A percentile compares a stretch with the other conserved stretches of the same genome.
Conservation (phyloP, 2,329 filamentous ascomycete genomes). For the Cylindrodendrum hubeiense region DNA sequence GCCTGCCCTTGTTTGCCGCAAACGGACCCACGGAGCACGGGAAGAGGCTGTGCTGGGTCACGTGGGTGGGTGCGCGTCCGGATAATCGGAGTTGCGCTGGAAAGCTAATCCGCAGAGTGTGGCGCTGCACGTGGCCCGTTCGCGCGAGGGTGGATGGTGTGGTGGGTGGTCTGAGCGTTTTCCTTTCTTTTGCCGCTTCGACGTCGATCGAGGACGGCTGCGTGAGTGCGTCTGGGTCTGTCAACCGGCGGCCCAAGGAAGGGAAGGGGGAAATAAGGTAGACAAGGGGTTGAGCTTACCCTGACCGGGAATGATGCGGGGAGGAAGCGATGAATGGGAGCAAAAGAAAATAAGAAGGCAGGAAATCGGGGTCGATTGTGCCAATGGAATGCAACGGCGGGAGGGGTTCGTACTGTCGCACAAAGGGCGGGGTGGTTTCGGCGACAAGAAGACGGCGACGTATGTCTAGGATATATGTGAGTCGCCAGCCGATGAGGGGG, state of each 20-base stretch:
- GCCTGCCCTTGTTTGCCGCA: constrained; percentile 27
- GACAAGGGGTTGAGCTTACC: background rate
- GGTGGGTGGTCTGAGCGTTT: background rate
- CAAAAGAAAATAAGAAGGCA: constrained; percentile 7
- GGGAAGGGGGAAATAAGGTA: background rate
- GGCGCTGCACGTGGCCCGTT: constrained; percentile 19
- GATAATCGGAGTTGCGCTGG: constrained; percentile 7
- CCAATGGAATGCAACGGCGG: constrained; percentile 17
- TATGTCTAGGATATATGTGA: constrained; percentile 18
- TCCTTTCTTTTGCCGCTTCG: background rate
- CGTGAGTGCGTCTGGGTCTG: background rate
- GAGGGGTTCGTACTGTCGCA: constrained; percentile 10
- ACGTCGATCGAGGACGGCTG: constrained; percentile 1
- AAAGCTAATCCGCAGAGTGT: constrained; percentile 12
- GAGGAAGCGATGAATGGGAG: background rate
- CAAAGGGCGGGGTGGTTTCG: constrained; percentile 9
- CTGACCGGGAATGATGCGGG: background rate
- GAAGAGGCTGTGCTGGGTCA: constrained; percentile 24
- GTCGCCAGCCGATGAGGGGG: background rate
- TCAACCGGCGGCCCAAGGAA: background rate
- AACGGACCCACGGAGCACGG: constrained; percentile 33
- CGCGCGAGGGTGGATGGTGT: constrained; percentile 8
- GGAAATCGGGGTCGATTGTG: constrained; percentile 1
- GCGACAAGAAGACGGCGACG: background rate
- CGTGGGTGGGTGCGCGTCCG: constrained; percentile 21